Base-by-base conservation (phyloP, 306 rosid species). In the Acacia confusa region DNA sequence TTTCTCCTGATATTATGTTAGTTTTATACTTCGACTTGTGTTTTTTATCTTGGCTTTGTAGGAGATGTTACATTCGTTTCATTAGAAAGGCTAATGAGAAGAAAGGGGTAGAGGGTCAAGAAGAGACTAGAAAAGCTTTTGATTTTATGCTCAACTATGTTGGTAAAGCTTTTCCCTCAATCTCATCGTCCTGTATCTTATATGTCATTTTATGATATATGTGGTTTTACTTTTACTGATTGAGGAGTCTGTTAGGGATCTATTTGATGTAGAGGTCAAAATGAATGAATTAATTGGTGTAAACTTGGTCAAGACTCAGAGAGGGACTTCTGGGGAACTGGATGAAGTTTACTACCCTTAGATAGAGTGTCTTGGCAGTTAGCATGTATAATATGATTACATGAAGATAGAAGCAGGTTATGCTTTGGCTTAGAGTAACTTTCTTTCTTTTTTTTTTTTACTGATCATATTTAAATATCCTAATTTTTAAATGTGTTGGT, bases 71-170 rank as follows among this genome's bases (percentile, higher is more conserved):
- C 88, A 95, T 93, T 84, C 97, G 92, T 78, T 95, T 92, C 84
- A 93, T 95, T 75, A 91, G 91, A 87, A 95, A 89, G 88, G 93
- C 66, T 73, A 95, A 95, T 81, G 97, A 95, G 53, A 87, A 86
- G 87, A 95, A 88, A 85, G 97, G 99, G 67, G 32, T 85, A 63
- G 99, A 95, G 85, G 99, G 99, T 84, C 98, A 93, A 85, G 99
- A 95, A 84, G 99, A 95, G 88, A 95, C 99, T 20, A 93, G 91
- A 87, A 95, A 95, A 90, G 99, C 99, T 79, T 95, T 90, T 84
- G 99, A 95, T 77, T 95, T 93, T 88, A 93, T 93, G 97, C 97
- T 95, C 73, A 91, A 86, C 87, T 95, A 87, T 83, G 86, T 95
- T 84, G 99, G 99, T 95, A 81, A 79, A 91, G 82, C 70, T 32